Evolutionary conservation across 2,329 filamentous ascomycete species (phyloP).

Genomic region (Trichoderma koningiopsis): DNA sequence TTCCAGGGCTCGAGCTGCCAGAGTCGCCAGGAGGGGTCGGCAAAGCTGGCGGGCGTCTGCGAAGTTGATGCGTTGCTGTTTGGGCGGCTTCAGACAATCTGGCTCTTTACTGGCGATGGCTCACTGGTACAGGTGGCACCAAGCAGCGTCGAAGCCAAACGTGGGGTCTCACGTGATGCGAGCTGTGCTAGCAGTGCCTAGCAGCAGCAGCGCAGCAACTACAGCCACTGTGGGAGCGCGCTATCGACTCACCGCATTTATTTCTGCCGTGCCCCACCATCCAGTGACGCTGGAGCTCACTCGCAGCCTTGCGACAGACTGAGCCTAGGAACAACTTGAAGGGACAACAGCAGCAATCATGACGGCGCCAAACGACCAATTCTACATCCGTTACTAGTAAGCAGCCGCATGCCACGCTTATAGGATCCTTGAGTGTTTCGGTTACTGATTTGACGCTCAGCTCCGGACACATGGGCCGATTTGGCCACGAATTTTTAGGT

Average conservation of each 20-base stretch:
- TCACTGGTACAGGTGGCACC: conserved; percentile 46
- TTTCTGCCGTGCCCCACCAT: conserved; percentile 30
- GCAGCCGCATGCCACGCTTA: neutral
- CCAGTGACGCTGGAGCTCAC: conserved; percentile 15
- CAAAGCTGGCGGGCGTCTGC: conserved; percentile 41
- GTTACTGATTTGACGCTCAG: conserved; percentile 50
- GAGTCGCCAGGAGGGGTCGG: conserved; percentile 35
- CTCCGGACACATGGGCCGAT: conserved; percentile 95
- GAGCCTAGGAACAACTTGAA: conserved; percentile 2
- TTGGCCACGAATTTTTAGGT: conserved; percentile 98
- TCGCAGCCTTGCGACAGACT: conserved; percentile 24
- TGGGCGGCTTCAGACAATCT: conserved; percentile 24
- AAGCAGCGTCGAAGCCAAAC: conserved; percentile 33
- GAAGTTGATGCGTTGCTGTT: conserved; percentile 8
- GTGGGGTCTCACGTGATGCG: conserved; percentile 38
- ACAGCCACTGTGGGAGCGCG: neutral
- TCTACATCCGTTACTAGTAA: conserved; percentile 98
- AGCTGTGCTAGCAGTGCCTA: neutral
- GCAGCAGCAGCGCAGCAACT: neutral
- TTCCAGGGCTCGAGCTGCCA: conserved; percentile 35
- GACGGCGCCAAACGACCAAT: conserved; percentile 73
- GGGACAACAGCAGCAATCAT: conserved; percentile 48
- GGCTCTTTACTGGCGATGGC: conserved; percentile 23
- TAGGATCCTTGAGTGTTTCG: neutral
- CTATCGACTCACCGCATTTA: conserved; percentile 18